Percentiles rank a stretch among this genome's conserved stretches.
Conservation (phyloP, 2,329 filamentous ascomycete species). For the Teratosphaeria epicoccoides region DNA sequence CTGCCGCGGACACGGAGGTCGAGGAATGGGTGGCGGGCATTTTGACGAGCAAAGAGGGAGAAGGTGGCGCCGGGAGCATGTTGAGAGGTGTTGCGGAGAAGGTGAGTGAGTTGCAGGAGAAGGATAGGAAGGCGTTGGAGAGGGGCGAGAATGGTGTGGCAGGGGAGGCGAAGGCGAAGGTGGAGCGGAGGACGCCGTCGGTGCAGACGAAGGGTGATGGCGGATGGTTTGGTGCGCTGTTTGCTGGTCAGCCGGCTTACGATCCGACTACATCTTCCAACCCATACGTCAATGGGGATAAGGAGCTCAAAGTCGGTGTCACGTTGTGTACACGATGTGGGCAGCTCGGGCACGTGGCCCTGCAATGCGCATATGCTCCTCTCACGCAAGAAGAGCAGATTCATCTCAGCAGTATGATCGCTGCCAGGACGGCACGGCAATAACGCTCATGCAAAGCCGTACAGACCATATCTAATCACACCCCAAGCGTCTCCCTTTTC, state of each 20-base stretch:
- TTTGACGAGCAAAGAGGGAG: background rate
- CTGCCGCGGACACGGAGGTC: slow-evolving; percentile 42
- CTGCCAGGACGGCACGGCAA: background rate
- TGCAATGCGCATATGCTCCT: background rate
- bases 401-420: background rate
- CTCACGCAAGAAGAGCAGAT: background rate
- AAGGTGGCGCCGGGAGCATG: background rate
- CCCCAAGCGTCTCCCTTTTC: too few species aligned
- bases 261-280: background rate
- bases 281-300: background rate
- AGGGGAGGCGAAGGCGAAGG: background rate
- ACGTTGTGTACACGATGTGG: background rate
- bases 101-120: background rate
- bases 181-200: background rate
- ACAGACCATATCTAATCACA: too few species aligned
- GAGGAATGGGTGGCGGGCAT: slow-evolving; percentile 35
- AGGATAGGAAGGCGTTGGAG: slow-evolving; percentile 2
- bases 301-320: background rate
- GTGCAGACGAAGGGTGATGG: background rate
- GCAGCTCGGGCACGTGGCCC: background rate
- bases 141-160: background rate
- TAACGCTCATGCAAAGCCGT: too few species aligned
- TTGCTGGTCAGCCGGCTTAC: background rate
- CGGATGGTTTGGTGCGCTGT: background rate
- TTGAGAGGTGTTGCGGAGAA: background rate